Percentiles rank a stretch among this genome's conserved stretches.
phyloP scores from a whole-genome alignment of 768 basidiomycete genomes.

The Cyclocybe cylindracea region DNA sequence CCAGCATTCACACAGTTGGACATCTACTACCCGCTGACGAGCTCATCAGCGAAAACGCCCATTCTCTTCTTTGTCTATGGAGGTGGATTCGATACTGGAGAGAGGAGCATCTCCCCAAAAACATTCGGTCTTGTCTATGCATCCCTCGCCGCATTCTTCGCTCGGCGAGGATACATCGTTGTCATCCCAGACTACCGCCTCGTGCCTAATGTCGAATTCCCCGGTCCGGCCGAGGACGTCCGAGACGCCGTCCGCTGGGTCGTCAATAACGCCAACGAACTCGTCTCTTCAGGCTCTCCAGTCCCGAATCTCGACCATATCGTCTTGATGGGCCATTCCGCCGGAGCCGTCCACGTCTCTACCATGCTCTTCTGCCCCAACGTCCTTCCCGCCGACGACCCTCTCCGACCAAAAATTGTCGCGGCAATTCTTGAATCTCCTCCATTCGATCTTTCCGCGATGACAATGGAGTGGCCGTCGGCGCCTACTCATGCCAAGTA shows the following conservation, averaged over 20 bases:
- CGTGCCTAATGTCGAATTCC: constrained; percentile 57
- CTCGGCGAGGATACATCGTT: constrained; percentile 57
- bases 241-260: constrained; percentile 62
- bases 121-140: constrained; percentile 54
- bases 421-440: constrained; percentile 50
- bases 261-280: constrained; percentile 32
- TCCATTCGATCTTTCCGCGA: constrained; percentile 37
- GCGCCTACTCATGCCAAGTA: constrained; percentile 33
- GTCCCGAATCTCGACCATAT: constrained; percentile 42
- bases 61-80: constrained; percentile 69
- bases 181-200: constrained; percentile 72
- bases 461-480: constrained; percentile 23
- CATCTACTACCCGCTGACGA: constrained; percentile 56
- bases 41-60: constrained; percentile 34
- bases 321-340: constrained; percentile 62
- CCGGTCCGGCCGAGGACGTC: constrained; percentile 55
- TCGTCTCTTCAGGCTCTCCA: constrained; percentile 28
- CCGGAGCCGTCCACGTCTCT: constrained; percentile 53
- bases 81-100: constrained; percentile 59
- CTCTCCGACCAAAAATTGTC: constrained; percentile 36
- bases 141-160: constrained; percentile 64
- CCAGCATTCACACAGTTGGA: constrained; percentile 49
- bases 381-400: constrained; percentile 29
- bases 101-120: constrained; percentile 42
- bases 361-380: constrained; percentile 42